Evolutionary conservation across 768 basidiomycete species (phyloP).

Genomic region (Suillus cothurnatus): DNA sequence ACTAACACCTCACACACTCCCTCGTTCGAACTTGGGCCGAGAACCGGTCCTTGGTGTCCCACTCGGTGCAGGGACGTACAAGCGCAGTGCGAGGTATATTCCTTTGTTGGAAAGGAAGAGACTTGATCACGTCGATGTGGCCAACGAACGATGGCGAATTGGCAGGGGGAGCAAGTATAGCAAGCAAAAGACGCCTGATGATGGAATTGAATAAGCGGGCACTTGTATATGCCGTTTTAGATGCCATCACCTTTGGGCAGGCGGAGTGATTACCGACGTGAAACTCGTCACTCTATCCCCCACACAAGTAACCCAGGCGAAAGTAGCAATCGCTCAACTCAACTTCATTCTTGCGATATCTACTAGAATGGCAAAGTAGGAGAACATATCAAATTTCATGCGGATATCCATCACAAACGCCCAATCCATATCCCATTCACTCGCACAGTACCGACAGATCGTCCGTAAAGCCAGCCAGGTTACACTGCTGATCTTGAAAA

Average conservation of each 20-base stretch:
- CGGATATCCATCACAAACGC: neutral
- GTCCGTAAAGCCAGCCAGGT: neutral
- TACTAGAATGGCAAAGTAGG: neutral
- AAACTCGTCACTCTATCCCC: neutral
- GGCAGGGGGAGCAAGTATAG: neutral
- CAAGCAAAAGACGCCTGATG: neutral
- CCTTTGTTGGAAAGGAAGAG: neutral
- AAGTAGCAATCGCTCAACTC: neutral
- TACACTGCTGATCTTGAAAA: no score
- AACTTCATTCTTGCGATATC: neutral
- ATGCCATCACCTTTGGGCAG: neutral
- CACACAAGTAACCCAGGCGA: neutral
- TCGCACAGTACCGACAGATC: no score
- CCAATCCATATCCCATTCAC: neutral
- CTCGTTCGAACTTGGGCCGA: neutral
- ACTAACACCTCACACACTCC: neutral
- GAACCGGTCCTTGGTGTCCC: neutral
- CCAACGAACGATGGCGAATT: neutral
- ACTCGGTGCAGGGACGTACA: neutral
- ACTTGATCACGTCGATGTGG: slow-evolving; percentile 1
- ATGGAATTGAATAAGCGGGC: neutral
- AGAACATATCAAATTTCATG: neutral
- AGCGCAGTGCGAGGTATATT: neutral
- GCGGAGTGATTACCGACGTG: neutral
- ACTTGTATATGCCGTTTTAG: neutral